Percentiles rank a stretch among this genome's conserved stretches.
These are phyloP conservation scores for Leccinum pachyderme DNA, from an alignment of 1,284 basidiomycete species.

Conservation along the genomic window DNA sequence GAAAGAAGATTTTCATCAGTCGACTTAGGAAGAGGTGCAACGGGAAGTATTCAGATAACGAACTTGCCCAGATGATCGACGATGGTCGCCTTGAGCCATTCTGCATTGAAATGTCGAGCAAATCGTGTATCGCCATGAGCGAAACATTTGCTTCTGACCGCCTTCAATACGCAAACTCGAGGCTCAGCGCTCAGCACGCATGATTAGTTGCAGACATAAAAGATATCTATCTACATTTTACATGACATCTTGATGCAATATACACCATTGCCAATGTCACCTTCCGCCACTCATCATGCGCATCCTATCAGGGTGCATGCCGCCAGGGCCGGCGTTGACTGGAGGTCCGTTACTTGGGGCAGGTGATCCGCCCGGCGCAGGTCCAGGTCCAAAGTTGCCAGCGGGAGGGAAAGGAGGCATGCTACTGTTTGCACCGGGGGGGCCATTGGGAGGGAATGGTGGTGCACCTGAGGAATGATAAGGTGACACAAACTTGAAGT, in stretches of 20 bases:
- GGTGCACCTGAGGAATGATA: slow-evolving; percentile 40
- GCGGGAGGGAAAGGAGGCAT: slow-evolving; percentile 46
- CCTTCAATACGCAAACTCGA: slow-evolving; percentile 21
- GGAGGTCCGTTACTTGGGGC: slow-evolving; percentile 21
- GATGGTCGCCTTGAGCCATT: slow-evolving; percentile 39
- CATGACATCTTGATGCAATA: background rate
- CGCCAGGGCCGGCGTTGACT: slow-evolving; percentile 42
- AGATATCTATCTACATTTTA: background rate
- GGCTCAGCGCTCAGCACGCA: background rate
- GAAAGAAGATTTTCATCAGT: slow-evolving; percentile 32
- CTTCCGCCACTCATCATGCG: slow-evolving; percentile 68
- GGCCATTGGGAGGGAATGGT: slow-evolving; percentile 61
- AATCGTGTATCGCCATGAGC: slow-evolving; percentile 21
- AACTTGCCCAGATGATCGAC: slow-evolving; percentile 35
- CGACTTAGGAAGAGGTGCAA: slow-evolving; percentile 36
- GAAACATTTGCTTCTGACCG: slow-evolving; percentile 23
- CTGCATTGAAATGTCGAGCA: slow-evolving; percentile 40
- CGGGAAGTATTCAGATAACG: slow-evolving; percentile 24
- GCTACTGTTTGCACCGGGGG: slow-evolving; percentile 35
- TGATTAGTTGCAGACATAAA: background rate
- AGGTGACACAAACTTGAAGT: background rate
- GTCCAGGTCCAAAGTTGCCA: slow-evolving; percentile 40
- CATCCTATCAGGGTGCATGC: slow-evolving; percentile 84
- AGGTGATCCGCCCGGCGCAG: slow-evolving; percentile 31
- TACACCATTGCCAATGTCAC: slow-evolving; percentile 7